Percentiles rank a stretch among this genome's conserved stretches.
Evolutionary conservation across 768 basidiomycete genomes (phyloP).

Genomic region (Brasilioporus rufonigricans): DNA sequence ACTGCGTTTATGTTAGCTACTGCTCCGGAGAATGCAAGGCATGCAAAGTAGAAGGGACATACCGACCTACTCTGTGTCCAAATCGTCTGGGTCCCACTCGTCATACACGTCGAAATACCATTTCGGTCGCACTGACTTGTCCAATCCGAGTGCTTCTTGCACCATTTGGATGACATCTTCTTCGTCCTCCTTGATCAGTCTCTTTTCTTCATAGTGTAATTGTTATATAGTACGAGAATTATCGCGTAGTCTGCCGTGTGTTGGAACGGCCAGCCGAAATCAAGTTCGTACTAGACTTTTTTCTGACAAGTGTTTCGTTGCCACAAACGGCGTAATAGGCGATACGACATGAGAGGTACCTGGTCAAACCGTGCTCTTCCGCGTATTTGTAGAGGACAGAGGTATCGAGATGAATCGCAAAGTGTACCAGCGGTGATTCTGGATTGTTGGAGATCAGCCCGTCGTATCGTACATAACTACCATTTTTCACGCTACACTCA

Average conservation of each 20-base stretch:
- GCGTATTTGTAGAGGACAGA: neutral
- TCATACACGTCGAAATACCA: neutral
- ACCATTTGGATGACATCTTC: neutral
- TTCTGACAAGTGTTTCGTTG: neutral
- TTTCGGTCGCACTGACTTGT: neutral
- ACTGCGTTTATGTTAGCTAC: too few species aligned
- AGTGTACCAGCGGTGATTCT: neutral
- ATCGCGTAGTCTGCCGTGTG: neutral
- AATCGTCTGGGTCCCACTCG: neutral
- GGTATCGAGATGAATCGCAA: neutral
- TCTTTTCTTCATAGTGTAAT: neutral
- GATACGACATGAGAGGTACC: neutral
- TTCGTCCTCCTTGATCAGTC: neutral
- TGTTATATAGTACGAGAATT: neutral
- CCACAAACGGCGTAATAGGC: neutral
- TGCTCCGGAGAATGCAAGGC: too few species aligned
- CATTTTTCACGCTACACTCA: too few species aligned
- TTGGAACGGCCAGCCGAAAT: neutral
- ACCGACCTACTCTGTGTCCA: neutral
- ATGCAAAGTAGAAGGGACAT: neutral
- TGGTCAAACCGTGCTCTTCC: neutral
- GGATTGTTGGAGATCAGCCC: neutral
- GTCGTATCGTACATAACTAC: too few species aligned
- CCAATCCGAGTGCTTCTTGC: neutral
- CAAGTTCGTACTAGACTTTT: neutral